Conservation (phyloP, 225 moss, liverwort and hornwort species). For the Polytrichum formosum region DNA sequence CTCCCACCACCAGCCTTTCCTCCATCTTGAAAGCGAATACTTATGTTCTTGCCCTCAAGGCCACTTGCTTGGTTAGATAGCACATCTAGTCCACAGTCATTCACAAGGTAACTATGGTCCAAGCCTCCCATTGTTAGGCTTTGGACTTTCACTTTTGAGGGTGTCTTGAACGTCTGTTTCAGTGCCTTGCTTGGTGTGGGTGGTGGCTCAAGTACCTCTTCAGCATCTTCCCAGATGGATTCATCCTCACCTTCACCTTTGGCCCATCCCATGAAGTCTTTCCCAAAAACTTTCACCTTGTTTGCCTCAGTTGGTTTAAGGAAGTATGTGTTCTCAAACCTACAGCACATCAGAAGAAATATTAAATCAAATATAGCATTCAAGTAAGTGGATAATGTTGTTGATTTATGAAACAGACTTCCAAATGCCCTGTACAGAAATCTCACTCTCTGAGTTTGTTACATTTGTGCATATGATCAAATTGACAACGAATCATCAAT, state of each 20-base stretch:
- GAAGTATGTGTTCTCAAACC: constrained; percentile 84
- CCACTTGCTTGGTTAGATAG: constrained; percentile 65
- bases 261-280: constrained; percentile 96
- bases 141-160: constrained; percentile 68
- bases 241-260: constrained; percentile 84
- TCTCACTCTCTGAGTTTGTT: too few relatives aligned
- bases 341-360: constrained; percentile 12
- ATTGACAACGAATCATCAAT: too few relatives aligned
- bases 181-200: constrained; percentile 50
- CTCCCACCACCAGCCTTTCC: constrained; percentile 26
- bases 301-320: constrained; percentile 79
- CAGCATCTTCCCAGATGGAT: constrained; percentile 86
- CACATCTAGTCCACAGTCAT: constrained; percentile 77
- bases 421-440: too few relatives aligned
- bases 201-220: constrained; percentile 51
- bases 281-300: constrained; percentile 91
- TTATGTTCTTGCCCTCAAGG: constrained; percentile 58
- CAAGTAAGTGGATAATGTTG: too few relatives aligned
- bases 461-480: too few relatives aligned
- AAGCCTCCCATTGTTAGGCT: constrained; percentile 86
- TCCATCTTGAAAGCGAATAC: constrained; percentile 54
- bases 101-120: constrained; percentile 86
- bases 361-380: too few relatives aligned
- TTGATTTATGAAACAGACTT: too few relatives aligned
- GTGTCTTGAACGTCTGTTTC: constrained; percentile 74